phyloP scores from a whole-genome alignment of 169 alveolate species.

The Eimeria maxima region DNA sequence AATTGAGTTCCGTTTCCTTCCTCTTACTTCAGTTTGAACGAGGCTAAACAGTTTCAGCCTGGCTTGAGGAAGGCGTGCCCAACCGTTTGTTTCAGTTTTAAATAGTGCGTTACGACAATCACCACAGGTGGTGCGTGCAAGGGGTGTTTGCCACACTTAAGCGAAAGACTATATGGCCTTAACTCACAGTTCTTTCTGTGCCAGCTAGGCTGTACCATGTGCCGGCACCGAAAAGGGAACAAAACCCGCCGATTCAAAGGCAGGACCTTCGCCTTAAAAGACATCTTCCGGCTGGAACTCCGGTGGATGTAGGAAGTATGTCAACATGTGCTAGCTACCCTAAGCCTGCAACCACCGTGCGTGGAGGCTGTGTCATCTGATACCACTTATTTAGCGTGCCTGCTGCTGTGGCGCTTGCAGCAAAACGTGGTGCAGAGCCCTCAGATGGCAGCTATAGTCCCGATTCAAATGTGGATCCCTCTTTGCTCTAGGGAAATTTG shows the following conservation, averaged over 20 bases:
- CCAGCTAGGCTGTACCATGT: not conserved
- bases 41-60: not conserved
- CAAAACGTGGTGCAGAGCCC: not conserved
- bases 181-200: not conserved
- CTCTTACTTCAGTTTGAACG: not conserved
- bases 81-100: not conserved
- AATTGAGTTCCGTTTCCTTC: not conserved
- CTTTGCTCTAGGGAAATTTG: not conserved
- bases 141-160: not conserved
- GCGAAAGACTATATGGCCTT: not conserved
- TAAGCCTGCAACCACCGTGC: not conserved
- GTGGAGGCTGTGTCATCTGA: not conserved
- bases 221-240: not conserved
- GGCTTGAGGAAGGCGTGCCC: not conserved
- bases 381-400: not conserved
- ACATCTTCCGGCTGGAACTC: not conserved
- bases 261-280: not conserved
- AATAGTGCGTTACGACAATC: not conserved
- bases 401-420: not conserved
- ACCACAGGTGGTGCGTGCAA: not conserved
- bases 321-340: not conserved
- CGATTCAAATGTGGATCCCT: not conserved
- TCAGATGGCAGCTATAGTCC: not conserved
- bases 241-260: not conserved
- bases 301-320: not conserved